These are phyloP conservation scores for Penicillium maclennaniae DNA, from an alignment of 495 filamentous ascomycete species.

Conservation along the genomic window DNA sequence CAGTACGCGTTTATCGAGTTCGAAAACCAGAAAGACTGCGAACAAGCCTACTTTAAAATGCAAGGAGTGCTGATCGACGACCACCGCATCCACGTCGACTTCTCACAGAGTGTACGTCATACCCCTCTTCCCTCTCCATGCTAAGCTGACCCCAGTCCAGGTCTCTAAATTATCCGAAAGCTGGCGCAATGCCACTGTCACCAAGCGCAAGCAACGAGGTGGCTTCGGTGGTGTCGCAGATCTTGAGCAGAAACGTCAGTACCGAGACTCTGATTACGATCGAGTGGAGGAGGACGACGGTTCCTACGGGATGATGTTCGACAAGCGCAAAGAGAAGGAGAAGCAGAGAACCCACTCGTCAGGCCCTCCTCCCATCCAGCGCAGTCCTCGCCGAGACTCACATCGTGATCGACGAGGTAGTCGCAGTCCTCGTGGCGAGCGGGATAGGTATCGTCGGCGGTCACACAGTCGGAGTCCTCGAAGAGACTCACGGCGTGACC, in stretches of 20 bases:
- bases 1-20: constrained; percentile 99
- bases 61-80: constrained; percentile 94
- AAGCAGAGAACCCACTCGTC: constrained; percentile 42
- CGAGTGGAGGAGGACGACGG: constrained; percentile 52
- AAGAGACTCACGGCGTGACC: constrained; percentile 27
- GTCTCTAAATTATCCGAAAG: constrained; percentile 82
- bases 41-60: constrained; percentile 98
- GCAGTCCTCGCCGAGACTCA: constrained; percentile 22
- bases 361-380: constrained; percentile 12
- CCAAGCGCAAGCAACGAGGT: constrained; percentile 68
- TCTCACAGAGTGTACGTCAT: constrained; percentile 80
- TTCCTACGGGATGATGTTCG: constrained; percentile 78
- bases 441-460: constrained; percentile 28
- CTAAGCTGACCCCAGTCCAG: constrained; percentile 23
- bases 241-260: constrained; percentile 87
- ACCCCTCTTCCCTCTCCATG: background rate
- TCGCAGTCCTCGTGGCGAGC: constrained; percentile 45
- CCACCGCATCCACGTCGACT: constrained; percentile 96
- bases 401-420: constrained; percentile 39
- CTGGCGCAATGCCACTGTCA: constrained; percentile 85
- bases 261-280: constrained; percentile 63
- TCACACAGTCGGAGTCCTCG: constrained; percentile 53
- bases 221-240: constrained; percentile 87
- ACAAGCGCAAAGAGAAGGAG: constrained; percentile 39
- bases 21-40: constrained; percentile 84